Evolutionary conservation across 208 protist species (phyloP), one percentile per base, ranked within the genome.

Genomic region (Wallacemonas sp.): DNA sequence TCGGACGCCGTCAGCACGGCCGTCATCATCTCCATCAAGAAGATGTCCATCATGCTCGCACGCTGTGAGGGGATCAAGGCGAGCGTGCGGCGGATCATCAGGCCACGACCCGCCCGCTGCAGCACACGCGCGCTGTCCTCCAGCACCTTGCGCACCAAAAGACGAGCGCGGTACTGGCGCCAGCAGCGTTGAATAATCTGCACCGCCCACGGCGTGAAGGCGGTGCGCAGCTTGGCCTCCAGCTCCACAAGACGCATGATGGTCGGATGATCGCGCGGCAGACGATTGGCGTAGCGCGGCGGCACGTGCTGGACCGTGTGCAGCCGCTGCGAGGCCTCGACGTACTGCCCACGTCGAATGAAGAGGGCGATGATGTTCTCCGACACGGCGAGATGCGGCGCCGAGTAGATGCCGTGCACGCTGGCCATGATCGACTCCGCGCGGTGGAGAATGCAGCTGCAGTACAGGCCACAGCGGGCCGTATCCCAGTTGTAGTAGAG

Each of bases 401-500:
- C 70, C 1, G 83, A 81, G 39, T 72, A 81, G 1, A 68, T 32
- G 25, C 83, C 79, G 25, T 66, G 70, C 10, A 64, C 64, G 25
- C 66, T 74, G 31, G 64, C 31, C 70, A 77, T 79, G 38, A 81
- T 84, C 22, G 57, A 76, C 69, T 86, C 79, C 10, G 79, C 72
- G 48, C 70, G 77, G 25, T 81, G 76, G 20, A 89, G 66, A n/a
- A 89, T 70, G 67, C 77, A 85, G 48, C 57, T 72, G 48, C 77
- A 81, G 49, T 79, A 70, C 20, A 83, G 54, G 48, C 79, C 83
- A 57, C 72, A 86, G 46, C 66, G 67, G n/a, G 46, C 64, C 22
- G 61, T 70, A 46, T 86, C 72, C 76, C 79, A 86, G 45, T 66
- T 55, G 68, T 80, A 89, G 68, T 86, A 89, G 3, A 80, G 73